Evolutionary conservation across 228 moss, liverwort and hornwort genomes (phyloP), one percentile per base, ranked within the genome.

Genomic region (Sphagnum fallax): DNA sequence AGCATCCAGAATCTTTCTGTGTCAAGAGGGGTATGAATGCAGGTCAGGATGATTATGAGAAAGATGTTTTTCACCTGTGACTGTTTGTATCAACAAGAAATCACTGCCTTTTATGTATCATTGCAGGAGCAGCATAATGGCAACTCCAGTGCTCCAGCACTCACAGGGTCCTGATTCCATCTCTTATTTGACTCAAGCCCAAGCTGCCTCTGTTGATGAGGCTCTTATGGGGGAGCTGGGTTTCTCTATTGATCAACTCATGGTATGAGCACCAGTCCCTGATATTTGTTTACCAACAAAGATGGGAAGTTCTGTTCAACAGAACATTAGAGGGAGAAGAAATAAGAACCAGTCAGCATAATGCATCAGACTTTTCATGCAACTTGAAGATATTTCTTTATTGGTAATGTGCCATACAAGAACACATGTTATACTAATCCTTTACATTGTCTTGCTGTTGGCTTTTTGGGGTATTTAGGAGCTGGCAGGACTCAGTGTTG

Each of bases 401-500:
- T 32, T 32, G 32, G 32, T 32, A 3, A 32, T 32, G 32, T 32
- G 32, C 32, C 32, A 32, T 32, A 32, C 32, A 32, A 32, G 32
- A 32, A 32, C 32, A 32, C 32, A 32, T 32, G 32, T 32, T 32
- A 32, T 32, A 32, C 32, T 3, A 32, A 55, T 55, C 55, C 55
- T 55, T 55, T 55, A 12, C 55, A 8, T 55, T 55, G 9, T 55
- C 55, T 32, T 32, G 32, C 55, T 12, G 8, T 0, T 57, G 59
- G 58, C 7, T 71, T 51, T 63, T 47, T 60, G 67, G 68, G 62
- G 48, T 6, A 60, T 79, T 59, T 78, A 95, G 96, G 98, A 98
- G 74, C 75, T 98, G 71, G 98, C 98, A 67, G 98, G 97, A 65
- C 82, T 97, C 64, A 97, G 97, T 69, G 98, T 98, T 70, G 98